Conservation (phyloP, 192 early-diverging fungal species). For the Geranomyces variabilis region DNA sequence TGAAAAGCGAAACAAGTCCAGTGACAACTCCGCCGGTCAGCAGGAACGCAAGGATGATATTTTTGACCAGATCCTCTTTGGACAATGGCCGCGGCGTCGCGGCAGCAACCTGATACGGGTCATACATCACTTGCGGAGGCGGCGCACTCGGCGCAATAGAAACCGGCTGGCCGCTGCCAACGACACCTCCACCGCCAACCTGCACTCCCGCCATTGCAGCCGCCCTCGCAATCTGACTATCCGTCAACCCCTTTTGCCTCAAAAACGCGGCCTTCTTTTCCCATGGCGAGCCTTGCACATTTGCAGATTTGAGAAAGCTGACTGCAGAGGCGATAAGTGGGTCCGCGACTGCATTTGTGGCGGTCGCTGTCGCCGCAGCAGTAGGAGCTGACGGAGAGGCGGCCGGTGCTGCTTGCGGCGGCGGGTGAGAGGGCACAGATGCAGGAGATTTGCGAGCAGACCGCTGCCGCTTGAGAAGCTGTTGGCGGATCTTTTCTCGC, state of each 20-base stretch:
- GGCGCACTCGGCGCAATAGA: not conserved
- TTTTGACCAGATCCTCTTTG: not conserved
- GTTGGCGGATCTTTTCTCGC: constrained; percentile 20
- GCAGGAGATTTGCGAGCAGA: not conserved
- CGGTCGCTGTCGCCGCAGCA: not conserved
- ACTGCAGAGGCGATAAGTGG: constrained; percentile 58
- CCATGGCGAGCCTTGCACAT: constrained; percentile 77
- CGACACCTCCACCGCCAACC: not conserved
- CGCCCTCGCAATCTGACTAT: constrained; percentile 84
- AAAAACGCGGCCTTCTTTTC: constrained; percentile 87
- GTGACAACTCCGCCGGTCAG: constrained; percentile 9
- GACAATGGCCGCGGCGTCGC: not conserved
- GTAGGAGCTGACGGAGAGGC: not conserved
- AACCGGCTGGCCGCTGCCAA: too few relatives aligned
- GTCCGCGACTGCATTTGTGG: not conserved
- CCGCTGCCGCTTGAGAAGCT: constrained; percentile 22
- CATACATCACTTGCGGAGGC: not conserved
- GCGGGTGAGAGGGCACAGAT: not conserved
- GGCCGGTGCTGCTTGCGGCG: not conserved
- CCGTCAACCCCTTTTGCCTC: constrained; percentile 85
- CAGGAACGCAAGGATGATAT: not conserved
- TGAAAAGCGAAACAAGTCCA: constrained; percentile 6
- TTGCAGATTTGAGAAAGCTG: constrained; percentile 82
- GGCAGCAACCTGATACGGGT: not conserved
- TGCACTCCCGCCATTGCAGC: not conserved